A percentile compares a stretch with the other conserved stretches of the same genome.
These are phyloP conservation scores for Cairneyella variabilis DNA, from an alignment of 495 filamentous ascomycete genomes.

Conservation along the genomic window DNA sequence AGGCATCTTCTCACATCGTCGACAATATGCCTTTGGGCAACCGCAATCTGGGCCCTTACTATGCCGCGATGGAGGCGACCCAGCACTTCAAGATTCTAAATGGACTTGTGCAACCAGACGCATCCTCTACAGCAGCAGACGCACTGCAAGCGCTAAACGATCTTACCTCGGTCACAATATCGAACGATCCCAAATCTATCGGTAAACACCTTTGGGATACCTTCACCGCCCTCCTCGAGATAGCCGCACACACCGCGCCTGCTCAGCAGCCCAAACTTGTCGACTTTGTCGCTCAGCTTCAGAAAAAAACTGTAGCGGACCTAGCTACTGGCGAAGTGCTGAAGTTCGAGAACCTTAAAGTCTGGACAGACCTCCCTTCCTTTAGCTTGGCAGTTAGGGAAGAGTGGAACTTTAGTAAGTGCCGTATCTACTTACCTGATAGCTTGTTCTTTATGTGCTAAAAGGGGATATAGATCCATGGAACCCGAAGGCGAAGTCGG, in stretches of 20 bases:
- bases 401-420: neutral
- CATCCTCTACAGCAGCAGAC: neutral
- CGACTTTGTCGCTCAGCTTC: neutral
- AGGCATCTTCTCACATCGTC: neutral
- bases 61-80: neutral
- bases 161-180: neutral
- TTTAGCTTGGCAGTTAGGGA: neutral
- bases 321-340: neutral
- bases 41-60: neutral
- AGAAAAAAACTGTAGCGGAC: neutral
- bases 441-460: neutral
- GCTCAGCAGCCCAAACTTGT: neutral
- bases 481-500: neutral
- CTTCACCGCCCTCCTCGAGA: neutral
- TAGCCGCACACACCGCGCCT: neutral
- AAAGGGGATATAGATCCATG: neutral
- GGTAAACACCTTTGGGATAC: neutral
- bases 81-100: neutral
- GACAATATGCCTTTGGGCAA: neutral
- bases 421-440: no score
- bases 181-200: neutral
- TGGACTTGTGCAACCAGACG: neutral
- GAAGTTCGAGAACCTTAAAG: neutral
- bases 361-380: neutral
- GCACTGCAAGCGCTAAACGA: neutral